Conservation (phyloP, 768 basidiomycete genomes). For the Strobilomyces confusus region DNA sequence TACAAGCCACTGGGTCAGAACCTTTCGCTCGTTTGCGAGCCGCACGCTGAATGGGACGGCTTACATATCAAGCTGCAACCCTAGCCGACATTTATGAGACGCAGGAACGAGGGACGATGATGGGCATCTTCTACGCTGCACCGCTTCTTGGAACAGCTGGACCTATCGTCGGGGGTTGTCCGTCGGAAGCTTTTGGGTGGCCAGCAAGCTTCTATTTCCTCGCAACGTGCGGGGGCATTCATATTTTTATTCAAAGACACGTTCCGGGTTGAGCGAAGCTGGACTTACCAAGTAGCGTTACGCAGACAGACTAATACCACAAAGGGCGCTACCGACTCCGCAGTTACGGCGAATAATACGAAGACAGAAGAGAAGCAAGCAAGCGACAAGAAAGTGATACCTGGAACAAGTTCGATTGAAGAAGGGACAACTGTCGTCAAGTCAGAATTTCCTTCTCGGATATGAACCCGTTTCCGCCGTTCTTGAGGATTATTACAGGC, state of each 20-base stretch:
- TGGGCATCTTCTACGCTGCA: conserved; percentile 79
- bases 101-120: conserved; percentile 68
- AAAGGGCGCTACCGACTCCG: conserved; percentile 16
- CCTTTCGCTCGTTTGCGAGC: background rate
- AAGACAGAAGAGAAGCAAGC: conserved; percentile 10
- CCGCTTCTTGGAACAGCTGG: conserved; percentile 74
- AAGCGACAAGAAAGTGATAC: conserved; percentile 13
- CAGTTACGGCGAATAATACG: conserved; percentile 11
- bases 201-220: conserved; percentile 83
- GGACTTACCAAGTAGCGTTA: conserved; percentile 70
- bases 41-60: conserved; percentile 3
- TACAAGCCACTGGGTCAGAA: conserved; percentile 64
- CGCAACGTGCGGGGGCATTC: conserved; percentile 59
- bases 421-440: conserved; percentile 16
- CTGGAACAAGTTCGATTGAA: conserved; percentile 19
- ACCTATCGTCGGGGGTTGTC: conserved; percentile 64
- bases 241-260: conserved; percentile 75
- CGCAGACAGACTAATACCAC: conserved; percentile 36
- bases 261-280: conserved; percentile 77
- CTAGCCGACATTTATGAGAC: conserved; percentile 78
- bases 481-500: conserved; percentile 52
- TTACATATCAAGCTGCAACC: conserved; percentile 63
- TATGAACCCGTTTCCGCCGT: conserved; percentile 70
- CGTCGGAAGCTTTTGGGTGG: conserved; percentile 72
- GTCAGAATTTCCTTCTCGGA: conserved; percentile 61